phyloP scores from a whole-genome alignment of 192 early-diverging fungal species.

The Coemansia sp. region DNA sequence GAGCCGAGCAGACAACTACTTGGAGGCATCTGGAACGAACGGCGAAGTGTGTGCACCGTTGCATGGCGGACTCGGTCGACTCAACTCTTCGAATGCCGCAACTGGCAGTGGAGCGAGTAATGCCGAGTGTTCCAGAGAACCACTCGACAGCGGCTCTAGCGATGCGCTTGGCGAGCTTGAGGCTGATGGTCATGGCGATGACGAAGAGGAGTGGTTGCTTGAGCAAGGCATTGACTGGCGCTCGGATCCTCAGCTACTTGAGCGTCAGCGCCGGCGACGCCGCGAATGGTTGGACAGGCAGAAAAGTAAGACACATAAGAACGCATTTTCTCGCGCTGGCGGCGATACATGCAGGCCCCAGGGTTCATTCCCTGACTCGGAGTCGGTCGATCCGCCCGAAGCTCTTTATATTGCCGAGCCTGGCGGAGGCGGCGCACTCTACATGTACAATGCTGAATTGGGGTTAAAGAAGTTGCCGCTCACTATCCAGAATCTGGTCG shows the following conservation, averaged over 20 bases:
- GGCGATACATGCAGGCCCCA: not conserved
- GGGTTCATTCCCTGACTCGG: not conserved
- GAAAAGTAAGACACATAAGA: not conserved
- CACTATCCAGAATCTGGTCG: slow-evolving; percentile 70
- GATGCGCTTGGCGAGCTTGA: not conserved
- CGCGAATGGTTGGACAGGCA: slow-evolving; percentile 32
- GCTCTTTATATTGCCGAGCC: slow-evolving; percentile 51
- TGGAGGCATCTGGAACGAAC: not conserved
- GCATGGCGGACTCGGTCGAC: not conserved
- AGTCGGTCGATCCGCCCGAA: slow-evolving; percentile 16
- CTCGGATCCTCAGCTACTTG: slow-evolving; percentile 39
- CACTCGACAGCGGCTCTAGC: not conserved
- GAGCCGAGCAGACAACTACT: not conserved
- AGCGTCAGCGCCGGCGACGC: slow-evolving; percentile 35
- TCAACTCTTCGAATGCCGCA: not conserved
- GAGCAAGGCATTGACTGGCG: slow-evolving; percentile 54
- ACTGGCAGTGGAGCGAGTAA: not conserved
- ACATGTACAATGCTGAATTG: slow-evolving; percentile 32
- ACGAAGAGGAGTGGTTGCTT: slow-evolving; percentile 51
- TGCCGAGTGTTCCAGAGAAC: not conserved
- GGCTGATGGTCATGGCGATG: slow-evolving; percentile 13
- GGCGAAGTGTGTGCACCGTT: not conserved
- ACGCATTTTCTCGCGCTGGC: not conserved
- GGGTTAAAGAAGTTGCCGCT: slow-evolving; percentile 62
- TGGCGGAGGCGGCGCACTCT: slow-evolving; percentile 46